Conservation (phyloP, 495 filamentous ascomycete genomes). For the Echria macrotheca region DNA sequence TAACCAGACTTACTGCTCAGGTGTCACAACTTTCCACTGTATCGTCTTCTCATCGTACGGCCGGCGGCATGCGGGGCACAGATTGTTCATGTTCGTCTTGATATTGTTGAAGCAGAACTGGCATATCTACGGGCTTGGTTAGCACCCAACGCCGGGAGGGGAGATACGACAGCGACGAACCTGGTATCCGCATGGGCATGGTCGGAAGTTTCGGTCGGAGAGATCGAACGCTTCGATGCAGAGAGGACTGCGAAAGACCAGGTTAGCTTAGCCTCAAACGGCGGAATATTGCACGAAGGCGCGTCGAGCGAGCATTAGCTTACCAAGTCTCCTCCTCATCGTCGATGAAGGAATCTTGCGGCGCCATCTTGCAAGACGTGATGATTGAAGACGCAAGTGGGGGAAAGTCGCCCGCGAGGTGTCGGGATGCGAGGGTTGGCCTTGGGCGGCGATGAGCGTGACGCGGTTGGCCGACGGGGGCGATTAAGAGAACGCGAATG, state of each 20-base stretch:
- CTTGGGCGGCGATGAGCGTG: background rate
- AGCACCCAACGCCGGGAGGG: conserved; percentile 13
- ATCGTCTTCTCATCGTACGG: conserved; percentile 95
- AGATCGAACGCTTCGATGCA: conserved; percentile 99
- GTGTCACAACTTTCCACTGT: conserved; percentile 87
- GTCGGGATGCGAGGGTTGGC: too few species aligned
- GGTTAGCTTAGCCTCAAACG: background rate
- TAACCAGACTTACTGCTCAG: conserved; percentile 66
- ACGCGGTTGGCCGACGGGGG: too few species aligned
- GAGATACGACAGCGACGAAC: conserved; percentile 37
- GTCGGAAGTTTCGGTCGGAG: conserved; percentile 92
- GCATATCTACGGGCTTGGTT: conserved; percentile 65
- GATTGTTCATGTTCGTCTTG: conserved; percentile 87
- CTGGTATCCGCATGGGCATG: conserved; percentile 97
- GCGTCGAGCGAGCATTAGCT: conserved; percentile 24
- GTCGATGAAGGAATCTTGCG: conserved; percentile 94
- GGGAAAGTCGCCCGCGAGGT: background rate
- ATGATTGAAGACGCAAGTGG: conserved; percentile 29
- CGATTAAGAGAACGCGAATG: too few species aligned
- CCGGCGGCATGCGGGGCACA: conserved; percentile 93
- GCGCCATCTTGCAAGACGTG: too few species aligned
- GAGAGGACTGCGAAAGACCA: conserved; percentile 54
- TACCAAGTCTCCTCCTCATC: conserved; percentile 94
- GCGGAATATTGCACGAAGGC: background rate
- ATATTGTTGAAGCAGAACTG: conserved; percentile 99